Evolutionary conservation across 129 eudicot species (phyloP).

Genomic region (Dittrichia graveolens): DNA sequence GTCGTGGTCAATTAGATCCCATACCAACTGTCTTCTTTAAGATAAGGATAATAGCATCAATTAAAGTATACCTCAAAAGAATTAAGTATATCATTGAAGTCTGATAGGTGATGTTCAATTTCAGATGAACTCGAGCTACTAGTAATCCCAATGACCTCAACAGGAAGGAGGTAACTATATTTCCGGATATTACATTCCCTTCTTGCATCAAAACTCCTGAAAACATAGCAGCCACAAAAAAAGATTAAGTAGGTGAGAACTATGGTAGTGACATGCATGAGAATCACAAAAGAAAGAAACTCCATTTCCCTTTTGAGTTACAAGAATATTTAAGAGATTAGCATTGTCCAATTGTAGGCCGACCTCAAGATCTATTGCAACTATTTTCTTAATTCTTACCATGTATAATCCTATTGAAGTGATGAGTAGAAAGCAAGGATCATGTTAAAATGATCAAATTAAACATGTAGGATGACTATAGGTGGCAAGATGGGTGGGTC

Average conservation of each 20-base stretch:
- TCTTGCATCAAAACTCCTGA: slow-evolving; percentile 95
- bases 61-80: slow-evolving; percentile 65
- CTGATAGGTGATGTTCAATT: slow-evolving; percentile 67
- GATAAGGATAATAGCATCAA: too few species aligned
- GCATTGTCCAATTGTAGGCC: background rate
- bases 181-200: slow-evolving; percentile 85
- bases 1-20: background rate
- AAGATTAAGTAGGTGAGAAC: slow-evolving; percentile 3
- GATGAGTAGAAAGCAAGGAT: background rate
- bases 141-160: slow-evolving; percentile 78
- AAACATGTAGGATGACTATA: background rate
- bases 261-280: background rate
- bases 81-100: slow-evolving; percentile 62
- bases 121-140: slow-evolving; percentile 53
- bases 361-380: background rate
- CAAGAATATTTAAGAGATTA: background rate
- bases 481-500: background rate
- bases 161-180: slow-evolving; percentile 94
- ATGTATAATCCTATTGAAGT: background rate
- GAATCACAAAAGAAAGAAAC: slow-evolving; percentile 3
- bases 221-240: slow-evolving; percentile 16
- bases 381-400: slow-evolving; percentile 9
- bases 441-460: slow-evolving; percentile 8
- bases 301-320: background rate
- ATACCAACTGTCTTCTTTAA: background rate